Base-by-base conservation (phyloP, 1,139 yeast species). In the Hansenula sp. region DNA sequence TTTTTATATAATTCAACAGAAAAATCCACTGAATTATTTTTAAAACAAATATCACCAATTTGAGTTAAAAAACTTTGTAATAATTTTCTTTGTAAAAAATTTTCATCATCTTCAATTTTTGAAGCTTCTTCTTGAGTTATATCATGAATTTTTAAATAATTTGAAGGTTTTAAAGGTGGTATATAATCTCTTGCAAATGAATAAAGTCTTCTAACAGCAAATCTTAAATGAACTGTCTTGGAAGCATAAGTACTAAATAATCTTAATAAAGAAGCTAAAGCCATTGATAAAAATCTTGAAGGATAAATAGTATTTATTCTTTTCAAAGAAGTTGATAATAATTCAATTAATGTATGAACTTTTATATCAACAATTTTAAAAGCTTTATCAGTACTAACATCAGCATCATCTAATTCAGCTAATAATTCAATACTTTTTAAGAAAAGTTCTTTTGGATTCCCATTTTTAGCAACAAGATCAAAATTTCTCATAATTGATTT, bases 371-470 rank as follows among this genome's bases (percentile, higher is more conserved):
- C 69, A 42, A 67, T 67, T 32, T 17, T 30, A 18, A 42, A 40
- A 7, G 26, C 37, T 12, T 39, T 36, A 1, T 37, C 38, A 4
- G 41, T 46, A 12, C 45, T 47, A 17, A 44, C 44, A 11, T 34
- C 33, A 3, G 42, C 22, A 27, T 13, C 50, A 27, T 61, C 64
- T 53, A 67, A 51, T 6, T 47, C 48, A 6, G 71, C 55, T 22
- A 86, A 56, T 29, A 82, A 53, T 55, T 88, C 96, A 56, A 85
- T 79, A 14, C 77, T 64, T 48, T 83, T 80, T 43, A 89, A 61
- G 38, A 86, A 75, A 44, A 88, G 62, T 61, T 88, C 96, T 55
- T 87, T 87, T 12, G 90, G 79, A 55, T 85, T 87, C 9, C 96
- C 96, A 42, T 71, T 52, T 37, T 62, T 62, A 0, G 90, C 79